phyloP scores from a whole-genome alignment of 768 basidiomycete genomes.

The Agaricus blazei region DNA sequence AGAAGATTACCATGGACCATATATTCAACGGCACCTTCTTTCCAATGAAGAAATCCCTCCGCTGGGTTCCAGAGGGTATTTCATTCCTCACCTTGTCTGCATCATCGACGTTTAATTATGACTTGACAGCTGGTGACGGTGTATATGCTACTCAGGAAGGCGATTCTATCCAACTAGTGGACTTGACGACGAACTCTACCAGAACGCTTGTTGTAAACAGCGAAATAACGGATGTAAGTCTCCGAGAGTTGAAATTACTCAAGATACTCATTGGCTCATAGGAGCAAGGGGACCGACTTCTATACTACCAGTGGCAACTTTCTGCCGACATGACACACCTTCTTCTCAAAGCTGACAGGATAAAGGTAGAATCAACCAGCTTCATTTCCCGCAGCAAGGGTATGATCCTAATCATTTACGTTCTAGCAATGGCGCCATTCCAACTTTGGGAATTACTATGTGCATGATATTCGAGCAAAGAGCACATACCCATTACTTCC shows the following conservation, averaged over 20 bases:
- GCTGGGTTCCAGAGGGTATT: constrained; percentile 92
- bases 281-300: constrained; percentile 49
- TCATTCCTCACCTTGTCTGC: background rate
- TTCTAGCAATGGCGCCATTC: constrained; percentile 92
- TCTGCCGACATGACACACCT: constrained; percentile 92
- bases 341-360: constrained; percentile 68
- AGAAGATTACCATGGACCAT: constrained; percentile 82
- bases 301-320: constrained; percentile 65
- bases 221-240: constrained; percentile 63
- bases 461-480: constrained; percentile 73
- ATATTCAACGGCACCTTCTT: constrained; percentile 89
- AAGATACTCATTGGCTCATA: constrained; percentile 19
- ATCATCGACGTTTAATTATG: background rate
- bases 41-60: constrained; percentile 39
- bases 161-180: constrained; percentile 71
- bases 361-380: constrained; percentile 42
- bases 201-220: constrained; percentile 48
- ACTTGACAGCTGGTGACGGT: constrained; percentile 79
- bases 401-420: constrained; percentile 6
- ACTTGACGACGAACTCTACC: constrained; percentile 72
- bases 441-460: constrained; percentile 85
- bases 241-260: background rate
- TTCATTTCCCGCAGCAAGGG: background rate
- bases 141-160: constrained; percentile 68
- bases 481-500: constrained; percentile 66